Percentiles rank a stretch among this genome's conserved stretches.
These are phyloP conservation scores for Zopfochytrium polystomum DNA, from an alignment of 371 early-diverging fungal genomes.

Conservation along the genomic window DNA sequence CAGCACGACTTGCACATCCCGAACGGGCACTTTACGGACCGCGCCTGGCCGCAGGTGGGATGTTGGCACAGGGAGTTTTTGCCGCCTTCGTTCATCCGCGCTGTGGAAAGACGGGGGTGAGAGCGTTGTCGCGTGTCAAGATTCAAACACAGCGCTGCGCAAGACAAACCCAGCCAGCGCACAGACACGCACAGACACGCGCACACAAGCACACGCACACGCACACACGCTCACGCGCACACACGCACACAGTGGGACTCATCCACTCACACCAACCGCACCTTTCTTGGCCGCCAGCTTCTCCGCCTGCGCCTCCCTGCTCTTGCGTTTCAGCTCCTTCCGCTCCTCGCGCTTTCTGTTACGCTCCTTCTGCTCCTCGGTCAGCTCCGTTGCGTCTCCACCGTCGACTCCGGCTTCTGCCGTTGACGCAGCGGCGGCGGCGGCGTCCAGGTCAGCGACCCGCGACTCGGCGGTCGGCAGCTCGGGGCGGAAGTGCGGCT, in stretches of 20 bases:
- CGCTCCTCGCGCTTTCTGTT: slow-evolving; percentile 7
- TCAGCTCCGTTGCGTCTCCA: slow-evolving; percentile 5
- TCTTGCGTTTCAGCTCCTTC: background rate
- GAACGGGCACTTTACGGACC: slow-evolving; percentile 28
- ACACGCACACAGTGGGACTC: no score
- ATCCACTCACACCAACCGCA: background rate
- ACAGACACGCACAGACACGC: no score
- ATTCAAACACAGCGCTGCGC: no score
- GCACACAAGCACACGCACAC: no score
- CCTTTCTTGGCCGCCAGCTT: slow-evolving; percentile 8
- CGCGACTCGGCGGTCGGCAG: slow-evolving; percentile 4
- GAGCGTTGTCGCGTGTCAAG: background rate
- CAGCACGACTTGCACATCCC: slow-evolving; percentile 40
- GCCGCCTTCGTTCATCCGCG: slow-evolving; percentile 7
- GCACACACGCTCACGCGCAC: no score
- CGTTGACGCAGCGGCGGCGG: background rate
- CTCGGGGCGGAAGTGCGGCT: slow-evolving; percentile 71
- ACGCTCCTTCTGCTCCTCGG: slow-evolving; percentile 12
- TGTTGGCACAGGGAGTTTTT: slow-evolving; percentile 14
- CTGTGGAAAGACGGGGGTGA: background rate
- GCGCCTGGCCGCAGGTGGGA: slow-evolving; percentile 26
- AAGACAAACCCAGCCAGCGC: no score
- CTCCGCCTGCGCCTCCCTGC: background rate
- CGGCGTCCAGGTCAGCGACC: background rate
- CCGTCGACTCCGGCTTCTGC: background rate